A percentile compares a stretch with the other conserved stretches of the same genome.
Conservation (phyloP, 192 early-diverging fungal genomes). For the Coemansia sp. region DNA sequence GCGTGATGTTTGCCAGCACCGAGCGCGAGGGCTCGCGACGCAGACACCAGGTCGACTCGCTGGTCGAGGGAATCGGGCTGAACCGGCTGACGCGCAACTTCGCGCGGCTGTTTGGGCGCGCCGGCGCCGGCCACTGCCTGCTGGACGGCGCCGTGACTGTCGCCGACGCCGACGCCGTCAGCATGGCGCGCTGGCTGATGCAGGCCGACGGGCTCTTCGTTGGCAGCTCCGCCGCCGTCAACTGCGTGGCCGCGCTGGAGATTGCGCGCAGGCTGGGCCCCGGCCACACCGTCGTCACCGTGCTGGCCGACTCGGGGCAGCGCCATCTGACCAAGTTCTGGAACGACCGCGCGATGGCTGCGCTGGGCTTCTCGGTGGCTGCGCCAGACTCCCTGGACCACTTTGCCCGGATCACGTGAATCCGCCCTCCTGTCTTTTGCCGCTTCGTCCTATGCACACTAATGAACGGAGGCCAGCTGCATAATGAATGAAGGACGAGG, state of each 20-base stretch:
- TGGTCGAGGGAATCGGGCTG: constrained; percentile 95
- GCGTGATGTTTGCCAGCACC: constrained; percentile 83
- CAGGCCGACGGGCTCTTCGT: constrained; percentile 71
- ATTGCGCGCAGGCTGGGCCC: constrained; percentile 79
- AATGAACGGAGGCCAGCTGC: neutral
- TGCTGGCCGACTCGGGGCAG: constrained; percentile 88
- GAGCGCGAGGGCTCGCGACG: constrained; percentile 87
- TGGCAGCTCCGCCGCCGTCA: constrained; percentile 87
- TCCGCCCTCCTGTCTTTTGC: neutral
- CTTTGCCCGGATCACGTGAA: constrained; percentile 13
- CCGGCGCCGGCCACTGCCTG: constrained; percentile 16
- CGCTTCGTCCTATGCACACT: neutral
- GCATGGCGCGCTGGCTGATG: constrained; percentile 86
- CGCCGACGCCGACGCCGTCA: constrained; percentile 82
- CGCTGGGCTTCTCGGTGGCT: constrained; percentile 10
- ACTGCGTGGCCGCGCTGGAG: constrained; percentile 85
- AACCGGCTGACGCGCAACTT: constrained; percentile 93
- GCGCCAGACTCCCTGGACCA: constrained; percentile 27
- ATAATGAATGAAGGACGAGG: no score
- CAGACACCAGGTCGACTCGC: constrained; percentile 96
- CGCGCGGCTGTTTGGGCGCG: constrained; percentile 22
- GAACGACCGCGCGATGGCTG: constrained; percentile 49
- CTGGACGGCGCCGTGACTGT: constrained; percentile 86
- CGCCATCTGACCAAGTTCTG: constrained; percentile 97
- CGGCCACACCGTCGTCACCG: constrained; percentile 87